Evolutionary conservation across 2,329 filamentous ascomycete species (phyloP), one percentile per base, ranked within the genome.

Genomic region (Paraphaeosphaeria sporulosa): DNA sequence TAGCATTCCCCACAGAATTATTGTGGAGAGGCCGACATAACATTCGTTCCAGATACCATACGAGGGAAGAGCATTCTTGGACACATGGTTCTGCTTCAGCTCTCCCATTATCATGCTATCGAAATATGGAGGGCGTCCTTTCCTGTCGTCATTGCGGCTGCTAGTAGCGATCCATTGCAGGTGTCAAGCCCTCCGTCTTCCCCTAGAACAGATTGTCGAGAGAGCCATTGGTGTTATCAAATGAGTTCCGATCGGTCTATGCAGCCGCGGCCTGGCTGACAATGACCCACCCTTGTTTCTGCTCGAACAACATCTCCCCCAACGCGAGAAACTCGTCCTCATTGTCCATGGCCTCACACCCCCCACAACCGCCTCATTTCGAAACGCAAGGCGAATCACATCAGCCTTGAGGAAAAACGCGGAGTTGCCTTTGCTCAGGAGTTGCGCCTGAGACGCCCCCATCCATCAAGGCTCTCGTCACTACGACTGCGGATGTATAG

Each of bases 321-420:
- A 15, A 19, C 23, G 17, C 38, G 15, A 57, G 32, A 19, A 57
- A 43, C n/a, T 57, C 54, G 10, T 57, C 46, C 17, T 57, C 44
- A 21, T 57, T 46, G 13, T 50, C 32, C 17, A 43, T 32, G 1
- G 12, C 3, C 2, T 43, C 21, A 1, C 54, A n/a, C n/a, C 54
- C 23, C 21, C 27, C 0, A 57, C 34, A n/a, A 57, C 25, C 2
- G 54, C 54, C 15, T 50, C 21, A n/a, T 57, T 57, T 12, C 54
- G 44, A 30, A 50, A 57, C 6, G 54, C 54, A 8, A 57, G 36
- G 15, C 23, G 32, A 10, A 38, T 5, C 8, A 50, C 54, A 10
- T 49, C 54, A n/a, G n/a, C n/a, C n/a, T n/a, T n/a, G n/a, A n/a
- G n/a, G n/a, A n/a, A n/a, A n/a, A n/a, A n/a, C n/a, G 25, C 25